Base-by-base conservation (phyloP, 345 rosid species). In the Salix udensis region DNA sequence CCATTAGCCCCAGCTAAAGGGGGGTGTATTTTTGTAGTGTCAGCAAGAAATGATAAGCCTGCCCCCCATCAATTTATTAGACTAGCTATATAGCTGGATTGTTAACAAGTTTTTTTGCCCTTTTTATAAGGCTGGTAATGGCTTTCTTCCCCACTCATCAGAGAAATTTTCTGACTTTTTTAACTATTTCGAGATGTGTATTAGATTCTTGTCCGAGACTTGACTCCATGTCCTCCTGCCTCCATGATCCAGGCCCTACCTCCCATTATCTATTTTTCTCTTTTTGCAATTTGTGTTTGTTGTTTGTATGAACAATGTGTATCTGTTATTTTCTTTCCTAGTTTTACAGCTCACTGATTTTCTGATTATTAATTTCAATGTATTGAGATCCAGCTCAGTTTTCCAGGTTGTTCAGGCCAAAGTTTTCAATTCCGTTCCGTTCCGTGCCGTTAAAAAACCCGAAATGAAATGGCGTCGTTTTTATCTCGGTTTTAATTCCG, bases 41-140 rank as follows among this genome's bases (percentile, higher is more conserved):
- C 50, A 31, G 50, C 26, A 52, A 67, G 16, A 24, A 67, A 66
- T 75, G 53, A 75, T 26, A 67, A 37, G 78, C 72, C 55, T 52
- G 78, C 6, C 48, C 72, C 40, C 19, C 77, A 9, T 23, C 72
- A 61, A 31, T 40, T 11, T 39, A 37, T 67, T 67, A 7, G 52
- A 39, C 44, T 40, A 2, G 13, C 44, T 40, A 40, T 34, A 11
- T 24, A 52, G 72, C 73, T 39, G 67, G 73, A 67, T 15, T 67
- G 2, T 15, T 34, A 30, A n/a, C n/a, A 50, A 50, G n/a, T 18
- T 16, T 58, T 72, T 34, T 72, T 44, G 13, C 50, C 14, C 23
- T 55, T 71, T 42, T 34, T 1, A 8, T 39, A 13, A n/a, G 44
- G 66, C 18, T 52, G 74, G 42, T 73, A 18, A 24, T 18, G n/a